Base-by-base conservation (phyloP, 176 grass and related monocot genomes). In the Phoenix roebelenii region DNA sequence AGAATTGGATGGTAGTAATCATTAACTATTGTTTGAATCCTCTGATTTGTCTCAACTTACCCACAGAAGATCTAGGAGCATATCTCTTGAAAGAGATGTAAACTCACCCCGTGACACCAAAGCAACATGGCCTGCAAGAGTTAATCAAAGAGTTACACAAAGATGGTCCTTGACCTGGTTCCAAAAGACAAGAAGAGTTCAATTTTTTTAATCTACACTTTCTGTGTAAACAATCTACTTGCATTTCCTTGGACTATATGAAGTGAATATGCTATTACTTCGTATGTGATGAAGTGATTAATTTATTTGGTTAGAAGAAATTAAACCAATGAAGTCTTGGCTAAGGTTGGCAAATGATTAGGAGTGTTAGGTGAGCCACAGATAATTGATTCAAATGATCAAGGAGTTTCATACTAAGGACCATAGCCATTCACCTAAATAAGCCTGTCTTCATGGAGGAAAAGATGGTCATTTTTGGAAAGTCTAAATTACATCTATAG, bases 51-150 rank as follows among this genome's bases (percentile, higher is more conserved):
- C 35, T 12, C 35, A 14, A 44, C 35, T 44, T 12, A 44, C 35
- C 35, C 10, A 44, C 35, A 44, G 7, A 30, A 30, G 28, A 44
- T 44, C 35, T 44, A 12, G 35, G 9, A 44, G 12, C 9, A 44
- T 44, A 44, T 56, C 54, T 22, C 54, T 23, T 56, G 54, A 56
- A 56, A 12, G 22, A 56, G 54, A 56, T 56, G 54, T 56, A 56
- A 56, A 56, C 54, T 56, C 7, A 14, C 54, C 54, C 54, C 54
- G 54, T 56, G 54, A 56, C 19, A 6, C 35, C 35, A 18, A 22
- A 22, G 3, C 54, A 56, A 56, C 9, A 22, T 56, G 54, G 19
- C 54, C 54, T 56, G 9, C 18, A 22, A 56, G 54, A 20, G 18
- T 20, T 55, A 17, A 55, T 20, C 5, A 30, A 55, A 20, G 52